Evolutionary conservation across 2,329 filamentous ascomycete species (phyloP), one percentile per base, ranked within the genome.

Genomic region (Bimuria novae-zelandiae): DNA sequence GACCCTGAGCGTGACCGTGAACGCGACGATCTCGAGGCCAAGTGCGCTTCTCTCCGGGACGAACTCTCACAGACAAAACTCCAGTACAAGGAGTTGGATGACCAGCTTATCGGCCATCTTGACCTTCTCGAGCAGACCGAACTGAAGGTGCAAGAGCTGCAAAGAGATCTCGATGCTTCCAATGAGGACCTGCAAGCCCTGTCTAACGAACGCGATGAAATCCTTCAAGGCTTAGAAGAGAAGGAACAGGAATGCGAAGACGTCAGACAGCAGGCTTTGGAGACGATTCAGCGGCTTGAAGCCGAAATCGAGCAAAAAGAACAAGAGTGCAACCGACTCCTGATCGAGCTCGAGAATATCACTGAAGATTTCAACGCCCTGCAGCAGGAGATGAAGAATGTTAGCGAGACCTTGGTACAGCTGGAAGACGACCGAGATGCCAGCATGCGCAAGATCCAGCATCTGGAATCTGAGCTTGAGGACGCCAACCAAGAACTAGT

Each of bases 341-440:
- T 88, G 52, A 80, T 84, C 12, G 90, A 94, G 35, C 77, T 96
- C 12, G 84, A 85, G 56, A 88, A 90, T 58, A 85, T 88, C 47
- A 86, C 86, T 11, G 92, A 97, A 67, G 95, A 94, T 69, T 93
- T 97, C 73, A 86, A 88, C 59, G 89, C 90, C n/a, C 77, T 99
- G 48, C 93, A 97, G 69, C 86, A 89, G 54, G 94, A 97, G 79
- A 94, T 99, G 87, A 89, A 92, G 58, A 88, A 88, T 63, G 88
- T 97, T 75, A 95, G 89, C 65, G 91, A 96, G 63, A 89, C 89
- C 19, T 82, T 97, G 5, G 83, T 97, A 27, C 83, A 90, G 39
- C 82, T 99, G 0, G 94, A 97, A 71, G 92, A 97, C 70, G 92
- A 96, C 62, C 89, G 93, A 49, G 86, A 90, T 59, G 85, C 84